Evolutionary conservation across 2,329 filamentous ascomycete genomes (phyloP), one percentile per base, ranked within the genome.

Genomic region (Aspergillus eucalypticola): DNA sequence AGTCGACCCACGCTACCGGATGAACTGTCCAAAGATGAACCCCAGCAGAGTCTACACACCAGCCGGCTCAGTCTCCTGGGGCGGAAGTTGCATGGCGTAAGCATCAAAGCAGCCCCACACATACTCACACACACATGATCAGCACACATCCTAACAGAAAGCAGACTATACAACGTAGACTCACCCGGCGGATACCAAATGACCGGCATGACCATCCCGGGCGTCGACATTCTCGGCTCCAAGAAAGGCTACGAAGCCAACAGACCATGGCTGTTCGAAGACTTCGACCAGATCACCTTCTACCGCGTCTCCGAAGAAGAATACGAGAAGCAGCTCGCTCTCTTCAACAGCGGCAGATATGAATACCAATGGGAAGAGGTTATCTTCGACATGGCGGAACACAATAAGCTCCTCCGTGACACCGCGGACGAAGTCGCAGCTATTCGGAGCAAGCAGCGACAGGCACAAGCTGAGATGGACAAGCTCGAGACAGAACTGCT

Each of bases 111-210:
- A 42, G 3, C 17, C 29, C 10, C 19, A 2, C 15, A 3, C 5
- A n/a, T n/a, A n/a, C n/a, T n/a, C n/a, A 38, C 49, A 8, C 6
- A 19, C 38, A 41, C 21, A 35, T 19, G 23, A 25, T 25, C 6
- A 25, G 1, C 32, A n/a, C 27, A 7, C 17, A 42, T 35, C 13
- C 32, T 29, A 52, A 60, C 10, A 10, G 5, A 15, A 21, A 11
- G n/a, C 46, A 77, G 72, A 0, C 76, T 86, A 11, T 86, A 86
- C 60, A 83, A 82, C 3, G 83, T 85, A 13, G 83, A 86, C 62
- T 81, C 79, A 0, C 84, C 84, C 0, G 84, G 84, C 5, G 84
- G 84, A 0, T 86, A 86, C 60, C 82, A 84, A 71, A 79, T 84
- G 71, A 81, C 78, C 0, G 82, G 82, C 0, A 75, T 81, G 53